Conservation (phyloP, 495 filamentous ascomycete species). For the Penicillium atrosanguineum region DNA sequence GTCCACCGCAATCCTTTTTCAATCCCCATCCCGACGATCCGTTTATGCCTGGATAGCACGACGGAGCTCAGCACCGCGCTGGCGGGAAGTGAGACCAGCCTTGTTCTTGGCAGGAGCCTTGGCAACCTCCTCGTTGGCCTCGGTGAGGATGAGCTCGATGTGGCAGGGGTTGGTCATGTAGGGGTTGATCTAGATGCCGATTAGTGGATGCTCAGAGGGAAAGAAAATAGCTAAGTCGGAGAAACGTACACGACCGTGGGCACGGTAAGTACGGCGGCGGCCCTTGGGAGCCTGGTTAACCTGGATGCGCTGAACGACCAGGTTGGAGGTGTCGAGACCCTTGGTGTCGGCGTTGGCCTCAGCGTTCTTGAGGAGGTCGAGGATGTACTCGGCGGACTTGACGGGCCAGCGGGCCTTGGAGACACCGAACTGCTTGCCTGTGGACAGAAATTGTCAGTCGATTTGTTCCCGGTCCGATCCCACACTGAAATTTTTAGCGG, state of each 20-base stretch:
- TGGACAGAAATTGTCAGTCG: slow-evolving; percentile 29
- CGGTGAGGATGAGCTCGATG: slow-evolving; percentile 98
- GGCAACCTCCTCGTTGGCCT: slow-evolving; percentile 81
- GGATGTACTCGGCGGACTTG: slow-evolving; percentile 97
- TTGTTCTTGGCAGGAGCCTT: slow-evolving; percentile 47
- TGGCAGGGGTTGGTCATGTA: slow-evolving; percentile 99
- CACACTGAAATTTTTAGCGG: slow-evolving; percentile 17
- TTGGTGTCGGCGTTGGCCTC: slow-evolving; percentile 99
- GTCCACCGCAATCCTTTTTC: slow-evolving; percentile 32
- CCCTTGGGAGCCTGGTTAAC: slow-evolving; percentile 99
- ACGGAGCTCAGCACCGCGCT: slow-evolving; percentile 79
- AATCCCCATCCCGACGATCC: slow-evolving; percentile 28
- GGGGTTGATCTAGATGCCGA: slow-evolving; percentile 77
- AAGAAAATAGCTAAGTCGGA: background rate
- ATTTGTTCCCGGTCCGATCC: slow-evolving; percentile 3
- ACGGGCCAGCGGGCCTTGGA: slow-evolving; percentile 95
- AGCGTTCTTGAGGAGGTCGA: slow-evolving; percentile 96
- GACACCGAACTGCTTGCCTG: slow-evolving; percentile 98
- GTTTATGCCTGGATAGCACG: slow-evolving; percentile 75
- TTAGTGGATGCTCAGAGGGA: background rate
- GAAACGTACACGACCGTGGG: slow-evolving; percentile 94
- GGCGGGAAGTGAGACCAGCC: slow-evolving; percentile 64
- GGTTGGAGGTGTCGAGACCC: slow-evolving; percentile 94
- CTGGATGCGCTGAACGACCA: slow-evolving; percentile 99
- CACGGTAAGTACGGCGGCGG: slow-evolving; percentile 96